Base-by-base conservation (phyloP, 75 land plant genomes). In the Azolla pinnata region DNA sequence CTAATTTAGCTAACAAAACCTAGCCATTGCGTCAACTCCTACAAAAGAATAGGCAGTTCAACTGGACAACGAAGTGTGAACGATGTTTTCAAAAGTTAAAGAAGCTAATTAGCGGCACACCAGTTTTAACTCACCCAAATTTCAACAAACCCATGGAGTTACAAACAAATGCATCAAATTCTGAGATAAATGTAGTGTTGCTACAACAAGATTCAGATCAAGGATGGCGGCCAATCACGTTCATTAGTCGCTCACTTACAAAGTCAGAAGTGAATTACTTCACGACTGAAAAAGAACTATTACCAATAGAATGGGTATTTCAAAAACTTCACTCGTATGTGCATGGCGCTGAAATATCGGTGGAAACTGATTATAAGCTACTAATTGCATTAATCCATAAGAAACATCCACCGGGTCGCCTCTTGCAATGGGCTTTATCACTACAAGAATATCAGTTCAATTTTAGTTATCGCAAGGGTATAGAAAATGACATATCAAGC, bases 341-440 rank as follows among this genome's bases (percentile, higher is more conserved):
- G 42, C 42, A 38, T 7, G 42, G 42, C 7, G 14, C 42, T 7
- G 14, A 7, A 7, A 14, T 38, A 7, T 7, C 42, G 7, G 42
- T 38, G 10, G 42, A 38, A 38, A 38, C 42, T 38, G 42, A 38
- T 38, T 14, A 38, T 14, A 7, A 38, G 42, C 42, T n/a, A n/a
- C n/a, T n/a, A n/a, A n/a, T n/a, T n/a, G n/a, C n/a, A n/a, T n/a
- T n/a, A n/a, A n/a, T 38, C 42, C 42, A 38, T 7, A 38, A 38
- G 42, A 38, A 38, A 7, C 42, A 38, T 38, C 42, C 42, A 38
- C 42, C 42, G 14, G 42, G 42, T 38, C 42, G 42, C 42, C 42
- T 38, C 42, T 14, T 38, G 7, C 42, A 38, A 7, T 38, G 42
- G 42, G 42, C 42, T 7, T 38, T 38, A 38, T 7, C 42, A 7